Percentiles rank a stretch among this genome's conserved stretches.
Conservation (phyloP, 257 asterid species). For the Solanum tarapatanum region DNA sequence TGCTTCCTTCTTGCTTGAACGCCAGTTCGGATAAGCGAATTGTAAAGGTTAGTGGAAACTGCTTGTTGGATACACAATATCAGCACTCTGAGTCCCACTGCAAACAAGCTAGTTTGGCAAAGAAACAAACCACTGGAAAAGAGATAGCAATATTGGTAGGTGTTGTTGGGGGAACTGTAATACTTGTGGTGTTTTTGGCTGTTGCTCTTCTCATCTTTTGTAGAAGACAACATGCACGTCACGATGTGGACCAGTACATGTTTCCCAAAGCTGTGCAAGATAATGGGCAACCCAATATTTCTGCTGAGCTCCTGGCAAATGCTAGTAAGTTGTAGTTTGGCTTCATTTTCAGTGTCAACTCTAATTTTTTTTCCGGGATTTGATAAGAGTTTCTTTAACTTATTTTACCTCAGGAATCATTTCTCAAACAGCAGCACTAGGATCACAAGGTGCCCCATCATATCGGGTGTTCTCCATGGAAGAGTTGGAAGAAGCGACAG, state of each 20-base stretch:
- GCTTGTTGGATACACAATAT: conserved; percentile 27
- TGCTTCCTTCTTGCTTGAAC: conserved; percentile 49
- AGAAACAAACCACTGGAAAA: conserved; percentile 12
- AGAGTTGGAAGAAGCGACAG: conserved; percentile 55
- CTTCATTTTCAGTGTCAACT: background rate
- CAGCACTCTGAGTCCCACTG: conserved; percentile 46
- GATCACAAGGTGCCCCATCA: conserved; percentile 28
- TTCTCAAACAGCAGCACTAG: conserved; percentile 41
- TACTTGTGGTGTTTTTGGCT: conserved; percentile 25
- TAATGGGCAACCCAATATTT: conserved; percentile 20
- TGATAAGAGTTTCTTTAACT: background rate
- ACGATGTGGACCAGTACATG: conserved; percentile 48
- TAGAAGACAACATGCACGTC: conserved; percentile 28
- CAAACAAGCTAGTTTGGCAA: background rate
- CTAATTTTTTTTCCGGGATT: background rate
- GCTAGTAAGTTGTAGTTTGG: conserved; percentile 34
- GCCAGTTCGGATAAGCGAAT: conserved; percentile 9
- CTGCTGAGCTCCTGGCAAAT: conserved; percentile 37
- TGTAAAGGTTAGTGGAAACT: conserved; percentile 38
- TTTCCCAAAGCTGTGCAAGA: conserved; percentile 40
- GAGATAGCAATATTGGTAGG: conserved; percentile 31
- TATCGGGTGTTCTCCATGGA: conserved; percentile 38
- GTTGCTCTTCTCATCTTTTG: conserved; percentile 33
- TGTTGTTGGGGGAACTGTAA: conserved; percentile 26
- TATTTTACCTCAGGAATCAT: conserved; percentile 32